A percentile compares a stretch with the other conserved stretches of the same genome.
Evolutionary conservation across 2,329 filamentous ascomycete genomes (phyloP).

Genomic region (Periconia sp.): DNA sequence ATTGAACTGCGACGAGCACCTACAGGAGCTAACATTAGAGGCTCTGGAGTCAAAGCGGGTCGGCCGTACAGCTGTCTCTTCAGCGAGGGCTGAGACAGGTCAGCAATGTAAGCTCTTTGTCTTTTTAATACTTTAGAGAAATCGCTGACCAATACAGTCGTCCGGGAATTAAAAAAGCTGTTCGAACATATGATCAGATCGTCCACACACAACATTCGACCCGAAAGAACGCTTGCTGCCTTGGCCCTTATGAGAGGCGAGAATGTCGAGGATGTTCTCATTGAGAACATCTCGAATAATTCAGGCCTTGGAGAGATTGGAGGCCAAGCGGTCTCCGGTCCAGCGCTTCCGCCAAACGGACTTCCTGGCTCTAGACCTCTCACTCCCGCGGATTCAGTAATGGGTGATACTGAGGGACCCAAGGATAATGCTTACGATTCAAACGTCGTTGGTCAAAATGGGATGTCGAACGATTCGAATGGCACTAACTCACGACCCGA

Average conservation of each 20-base stretch:
- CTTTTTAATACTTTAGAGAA: conserved; percentile 26
- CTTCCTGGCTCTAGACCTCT: conserved; percentile 6
- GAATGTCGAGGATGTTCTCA: conserved; percentile 38
- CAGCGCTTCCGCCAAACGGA: conserved; percentile 47
- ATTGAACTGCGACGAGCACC: conserved; percentile 73
- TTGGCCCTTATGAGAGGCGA: conserved; percentile 73
- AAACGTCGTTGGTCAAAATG: too few relatives aligned
- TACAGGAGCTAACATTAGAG: conserved; percentile 70
- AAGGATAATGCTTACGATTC: too few relatives aligned
- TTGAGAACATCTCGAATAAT: conserved; percentile 51
- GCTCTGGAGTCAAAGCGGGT: conserved; percentile 72
- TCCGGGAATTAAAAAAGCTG: conserved; percentile 72
- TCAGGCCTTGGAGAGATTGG: conserved; percentile 50
- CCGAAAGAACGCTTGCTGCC: conserved; percentile 78
- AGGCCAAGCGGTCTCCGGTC: conserved; percentile 53
- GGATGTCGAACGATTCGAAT: conserved; percentile 2
- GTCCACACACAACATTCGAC: conserved; percentile 67
- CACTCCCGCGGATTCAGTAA: conserved; percentile 27
- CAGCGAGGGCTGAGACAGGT: conserved; percentile 64
- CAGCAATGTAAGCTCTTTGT: conserved; percentile 76
- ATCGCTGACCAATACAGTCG: conserved; percentile 60
- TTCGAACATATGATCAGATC: conserved; percentile 75
- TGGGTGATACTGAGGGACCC: conserved; percentile 26
- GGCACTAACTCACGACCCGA: conserved; percentile 29
- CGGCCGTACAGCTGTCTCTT: conserved; percentile 71